These are phyloP conservation scores for Acanthochlamys bracteata DNA, from an alignment of 106 monocot species.

Conservation along the genomic window DNA sequence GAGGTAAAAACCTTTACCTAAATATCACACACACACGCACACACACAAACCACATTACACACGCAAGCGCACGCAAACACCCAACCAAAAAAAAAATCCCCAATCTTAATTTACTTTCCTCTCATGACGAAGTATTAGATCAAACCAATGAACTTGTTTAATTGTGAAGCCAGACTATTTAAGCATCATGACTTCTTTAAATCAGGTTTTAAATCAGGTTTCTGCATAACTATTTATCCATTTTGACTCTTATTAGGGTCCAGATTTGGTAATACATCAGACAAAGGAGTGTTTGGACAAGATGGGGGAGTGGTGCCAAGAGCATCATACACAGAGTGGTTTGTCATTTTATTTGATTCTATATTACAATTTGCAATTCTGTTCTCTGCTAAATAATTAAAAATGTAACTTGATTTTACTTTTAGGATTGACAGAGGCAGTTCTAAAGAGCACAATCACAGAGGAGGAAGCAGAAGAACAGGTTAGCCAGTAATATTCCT, in stretches of 20 bases:
- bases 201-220: no score
- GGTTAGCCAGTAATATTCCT: conserved; percentile 18
- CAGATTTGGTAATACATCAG: conserved; percentile 82
- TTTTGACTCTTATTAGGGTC: conserved; percentile 51
- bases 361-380: background rate
- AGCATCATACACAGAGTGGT: conserved; percentile 90
- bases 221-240: no score
- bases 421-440: conserved; percentile 70
- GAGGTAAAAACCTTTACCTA: conserved; percentile 36
- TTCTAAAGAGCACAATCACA: conserved; percentile 63
- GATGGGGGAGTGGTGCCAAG: conserved; percentile 90
- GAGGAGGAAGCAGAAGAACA: conserved; percentile 84
- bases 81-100: no score
- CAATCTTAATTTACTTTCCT: no score
- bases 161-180: no score
- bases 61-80: no score
- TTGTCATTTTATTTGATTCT: conserved; percentile 1
- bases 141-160: no score
- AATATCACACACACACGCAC: no score
- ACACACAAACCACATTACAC: no score
- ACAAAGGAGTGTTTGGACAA: conserved; percentile 78
- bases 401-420: background rate
- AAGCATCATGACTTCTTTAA: no score
- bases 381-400: background rate
- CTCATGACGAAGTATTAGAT: no score